Base-by-base conservation (phyloP, 768 basidiomycete species). In the Naganishia vaughanmartiniae region DNA sequence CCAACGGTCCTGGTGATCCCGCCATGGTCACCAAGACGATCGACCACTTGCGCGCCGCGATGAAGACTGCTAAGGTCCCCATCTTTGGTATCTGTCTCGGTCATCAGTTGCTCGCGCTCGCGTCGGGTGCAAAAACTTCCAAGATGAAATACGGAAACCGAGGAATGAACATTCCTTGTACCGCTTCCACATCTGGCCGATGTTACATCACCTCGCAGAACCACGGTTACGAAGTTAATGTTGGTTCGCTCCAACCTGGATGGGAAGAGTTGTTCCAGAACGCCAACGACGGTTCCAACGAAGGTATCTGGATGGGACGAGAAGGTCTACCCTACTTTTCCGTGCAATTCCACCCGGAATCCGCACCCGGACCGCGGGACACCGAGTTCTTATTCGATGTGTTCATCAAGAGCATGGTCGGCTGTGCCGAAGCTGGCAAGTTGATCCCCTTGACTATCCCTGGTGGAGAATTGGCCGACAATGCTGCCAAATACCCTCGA, bases 111-210 rank as follows among this genome's bases (percentile, higher is more conserved):
- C 87, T 99, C 76, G 93, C 94, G 9, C 87, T 97, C 72, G 96
- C 96, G 34, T 89, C 91, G 1, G 96, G 96, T 39, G 95, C 93
- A 6, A 87, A 85, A 72, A 98, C 96, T 6, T 92, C 91, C 45
- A 99, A 99, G 83, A 98, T 99, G 93, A 97, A 97, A 84, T 98
- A 98, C 81, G 96, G 96, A 46, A 99, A 99, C 78, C 92, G 96
- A 73, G 96, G 96, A 4, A 93, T 97, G 80, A 99, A 99, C 82
- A 92, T 99, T 78, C 96, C 96, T 3, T 98, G 95, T 81, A 98
- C 92, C 21, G 92, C 93, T 80, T 86, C 90, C 51, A 85, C 95
- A 67, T 92, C 91, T 58, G 96, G 94, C 34, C 86, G 96, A 67
- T 99, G 96, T 84, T 99, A 98, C 81, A 98, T 99, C 84, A 99